These are phyloP conservation scores for Solanum hybrid DNA, from an alignment of 305 asterid genomes.

Conservation along the genomic window DNA sequence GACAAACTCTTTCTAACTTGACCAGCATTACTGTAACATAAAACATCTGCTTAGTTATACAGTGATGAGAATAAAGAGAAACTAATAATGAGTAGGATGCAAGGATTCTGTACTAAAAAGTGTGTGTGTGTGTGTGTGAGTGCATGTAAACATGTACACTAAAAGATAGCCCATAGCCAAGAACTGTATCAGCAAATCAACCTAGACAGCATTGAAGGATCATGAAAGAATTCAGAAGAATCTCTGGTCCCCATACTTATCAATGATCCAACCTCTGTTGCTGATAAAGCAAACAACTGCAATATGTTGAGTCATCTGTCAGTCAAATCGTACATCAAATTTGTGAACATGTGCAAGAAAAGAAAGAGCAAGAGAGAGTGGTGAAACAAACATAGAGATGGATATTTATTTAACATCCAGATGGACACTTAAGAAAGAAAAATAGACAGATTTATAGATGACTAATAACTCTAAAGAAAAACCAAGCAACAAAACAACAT, in stretches of 20 bases:
- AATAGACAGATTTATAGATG: not conserved
- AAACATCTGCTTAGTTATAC: not conserved
- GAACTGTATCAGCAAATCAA: constrained; percentile 16
- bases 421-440: not conserved
- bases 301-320: constrained; percentile 9
- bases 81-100: not conserved
- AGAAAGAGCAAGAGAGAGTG: not conserved
- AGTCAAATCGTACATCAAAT: constrained; percentile 6
- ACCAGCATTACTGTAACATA: constrained; percentile 68
- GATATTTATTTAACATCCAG: not conserved
- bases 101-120: not conserved
- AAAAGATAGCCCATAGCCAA: not conserved
- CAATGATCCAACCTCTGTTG: constrained; percentile 78
- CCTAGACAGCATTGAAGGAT: constrained; percentile 83
- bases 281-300: constrained; percentile 76
- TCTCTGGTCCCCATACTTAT: constrained; percentile 61
- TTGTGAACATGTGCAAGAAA: not conserved
- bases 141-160: not conserved
- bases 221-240: constrained; percentile 85
- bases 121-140: not conserved
- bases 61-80: not conserved
- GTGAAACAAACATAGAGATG: not conserved
- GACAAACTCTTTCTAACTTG: constrained; percentile 85
- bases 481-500: not conserved
- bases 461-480: not conserved